Base-by-base conservation (phyloP, 2,329 filamentous ascomycete species). In the Cladophialophora carrionii region DNA sequence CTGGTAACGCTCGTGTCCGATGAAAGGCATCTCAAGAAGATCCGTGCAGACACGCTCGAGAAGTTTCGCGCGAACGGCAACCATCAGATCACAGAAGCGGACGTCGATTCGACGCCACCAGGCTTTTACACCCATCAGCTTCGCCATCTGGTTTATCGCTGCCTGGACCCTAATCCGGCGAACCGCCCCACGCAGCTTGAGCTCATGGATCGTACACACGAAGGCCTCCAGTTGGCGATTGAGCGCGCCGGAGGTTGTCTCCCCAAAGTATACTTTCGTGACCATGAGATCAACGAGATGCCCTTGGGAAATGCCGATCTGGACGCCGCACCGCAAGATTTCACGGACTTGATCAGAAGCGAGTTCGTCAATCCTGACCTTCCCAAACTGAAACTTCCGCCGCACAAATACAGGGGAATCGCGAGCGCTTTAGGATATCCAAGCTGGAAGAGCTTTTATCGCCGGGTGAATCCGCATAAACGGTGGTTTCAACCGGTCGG, bases 261-360 rank as follows among this genome's bases (percentile, higher is more conserved):
- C 10, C 37, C 43, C 14, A 68, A 64, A 31, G 53, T 71, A 20
- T 69, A 64, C 65, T 70, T 55, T 46, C 48, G 48, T 9, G 69
- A 61, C 46, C 57, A 68, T 43, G 67, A 69, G 34, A 69, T 71
- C 55, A 68, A 69, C 57, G 24, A 68, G 57, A 66, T 69, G 62
- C 61, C 67, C 3, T 34, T 55, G 8, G 65, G 64, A 1, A 48
- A 69, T 55, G 62, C 62, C 2, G 41, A 48, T 17, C 61, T 67
- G n/a, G n/a, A 41, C 1, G 48, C 57, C 7, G 10, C 5, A 8
- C 20, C 10, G 2, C 26, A 12, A 4, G 67, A 66, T 9, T 57
- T 60, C 20, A 14, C 26, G 1, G 5, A 55, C 10, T 32, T 66
- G 37, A 22, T 64, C 4, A 31, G 22, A 9, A 37, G 22, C 51